phyloP scores from a whole-genome alignment of 2,329 filamentous ascomycete genomes.

The Hymenoscyphus salicellus region DNA sequence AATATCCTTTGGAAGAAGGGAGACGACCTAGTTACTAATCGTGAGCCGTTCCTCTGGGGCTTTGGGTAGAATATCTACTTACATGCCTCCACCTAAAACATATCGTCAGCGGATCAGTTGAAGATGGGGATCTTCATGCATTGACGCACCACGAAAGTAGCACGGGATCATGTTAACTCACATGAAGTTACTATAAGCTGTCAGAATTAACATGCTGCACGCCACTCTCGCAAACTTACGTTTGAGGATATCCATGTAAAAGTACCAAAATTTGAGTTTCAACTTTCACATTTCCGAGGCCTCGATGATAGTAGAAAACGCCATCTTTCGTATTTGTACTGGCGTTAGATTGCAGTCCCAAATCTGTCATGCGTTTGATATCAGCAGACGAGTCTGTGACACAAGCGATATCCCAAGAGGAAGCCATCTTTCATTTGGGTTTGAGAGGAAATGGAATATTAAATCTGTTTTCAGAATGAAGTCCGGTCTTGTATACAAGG shows the following conservation, averaged over 20 bases:
- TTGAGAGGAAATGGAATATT: no score
- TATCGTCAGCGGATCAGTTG: not conserved
- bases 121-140: not conserved
- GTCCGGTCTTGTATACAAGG: no score
- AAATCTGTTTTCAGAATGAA: no score
- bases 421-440: not conserved
- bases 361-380: constrained; percentile 15
- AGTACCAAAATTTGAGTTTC: constrained; percentile 39
- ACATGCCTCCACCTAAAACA: constrained; percentile 21
- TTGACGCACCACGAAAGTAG: not conserved
- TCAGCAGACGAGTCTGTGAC: constrained; percentile 6
- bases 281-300: constrained; percentile 19
- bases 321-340: constrained; percentile 3
- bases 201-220: constrained; percentile 28
- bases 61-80: not conserved
- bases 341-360: constrained; percentile 21
- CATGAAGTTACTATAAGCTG: constrained; percentile 5
- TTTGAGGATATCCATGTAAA: constrained; percentile 47
- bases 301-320: constrained; percentile 22
- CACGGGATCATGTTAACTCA: no score
- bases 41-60: not conserved
- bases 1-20: constrained; percentile 39
- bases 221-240: constrained; percentile 27
- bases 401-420: not conserved
- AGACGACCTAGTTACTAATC: constrained; percentile 35